Conservation (phyloP, 768 basidiomycete species). For the Podaxis pistillaris region DNA sequence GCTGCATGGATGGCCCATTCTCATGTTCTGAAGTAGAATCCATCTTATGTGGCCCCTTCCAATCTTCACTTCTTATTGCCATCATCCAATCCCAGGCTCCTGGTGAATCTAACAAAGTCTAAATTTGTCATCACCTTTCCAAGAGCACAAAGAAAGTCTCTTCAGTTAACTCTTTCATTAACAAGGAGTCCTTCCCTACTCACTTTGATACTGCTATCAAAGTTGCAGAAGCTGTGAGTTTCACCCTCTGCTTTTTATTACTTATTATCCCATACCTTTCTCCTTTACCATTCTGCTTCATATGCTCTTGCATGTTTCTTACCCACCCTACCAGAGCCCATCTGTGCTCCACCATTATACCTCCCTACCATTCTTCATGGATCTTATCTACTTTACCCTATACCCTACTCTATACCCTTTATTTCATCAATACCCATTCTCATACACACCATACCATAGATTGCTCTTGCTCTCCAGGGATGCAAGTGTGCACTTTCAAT, state of each 20-base stretch:
- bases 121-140: constrained; percentile 28
- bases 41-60: constrained; percentile 27
- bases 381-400: too few species aligned
- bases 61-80: constrained; percentile 28
- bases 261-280: too few species aligned
- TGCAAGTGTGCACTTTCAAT: constrained; percentile 27
- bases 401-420: too few species aligned
- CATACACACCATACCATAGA: neutral
- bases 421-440: neutral
- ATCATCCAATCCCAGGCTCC: constrained; percentile 22
- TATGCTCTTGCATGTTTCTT: too few species aligned
- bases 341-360: too few species aligned
- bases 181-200: constrained; percentile 25
- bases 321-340: too few species aligned
- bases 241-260: neutral
- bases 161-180: constrained; percentile 25
- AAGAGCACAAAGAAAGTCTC: constrained; percentile 15
- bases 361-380: too few species aligned
- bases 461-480: constrained; percentile 16
- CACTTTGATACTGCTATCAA: constrained; percentile 24
- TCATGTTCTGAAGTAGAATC: constrained; percentile 9
- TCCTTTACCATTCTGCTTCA: too few species aligned
- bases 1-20: constrained; percentile 28
- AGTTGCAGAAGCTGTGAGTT: constrained; percentile 27
- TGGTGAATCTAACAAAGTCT: constrained; percentile 22